Conservation (phyloP, 768 basidiomycete species). For the Lactarius deliciosus region DNA sequence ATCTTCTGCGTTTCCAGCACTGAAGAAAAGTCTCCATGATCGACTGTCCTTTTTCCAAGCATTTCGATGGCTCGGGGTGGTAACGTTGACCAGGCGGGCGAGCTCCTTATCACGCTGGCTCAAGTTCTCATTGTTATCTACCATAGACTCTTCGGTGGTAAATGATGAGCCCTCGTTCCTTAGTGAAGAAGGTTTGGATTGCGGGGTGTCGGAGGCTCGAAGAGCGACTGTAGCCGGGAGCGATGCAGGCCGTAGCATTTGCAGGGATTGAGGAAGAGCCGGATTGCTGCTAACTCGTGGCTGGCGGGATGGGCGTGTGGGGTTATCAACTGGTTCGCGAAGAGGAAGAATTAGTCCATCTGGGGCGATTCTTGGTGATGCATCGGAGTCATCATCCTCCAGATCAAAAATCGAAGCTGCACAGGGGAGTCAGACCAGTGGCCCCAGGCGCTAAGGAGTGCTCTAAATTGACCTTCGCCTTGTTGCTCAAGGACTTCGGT, state of each 20-base stretch:
- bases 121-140: constrained; percentile 22
- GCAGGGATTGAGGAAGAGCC: constrained; percentile 56
- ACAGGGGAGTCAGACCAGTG: constrained; percentile 32
- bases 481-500: constrained; percentile 8
- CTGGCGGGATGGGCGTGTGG: constrained; percentile 31
- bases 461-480: constrained; percentile 40
- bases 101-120: constrained; percentile 54
- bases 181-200: constrained; percentile 21
- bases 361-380: constrained; percentile 35
- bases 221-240: constrained; percentile 66
- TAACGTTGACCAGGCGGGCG: constrained; percentile 62
- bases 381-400: constrained; percentile 51
- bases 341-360: constrained; percentile 40
- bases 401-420: constrained; percentile 66
- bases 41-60: constrained; percentile 64
- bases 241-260: constrained; percentile 62
- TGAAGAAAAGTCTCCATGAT: constrained; percentile 62
- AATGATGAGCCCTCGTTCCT: neutral
- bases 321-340: constrained; percentile 35
- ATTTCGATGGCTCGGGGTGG: constrained; percentile 68
- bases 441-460: constrained; percentile 12
- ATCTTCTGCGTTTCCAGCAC: constrained; percentile 34
- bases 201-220: constrained; percentile 36
- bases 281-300: constrained; percentile 36
- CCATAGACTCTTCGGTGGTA: constrained; percentile 19